These are phyloP conservation scores for Metschnikowia bowlesiae DNA, from an alignment of 805 yeast species.

Conservation along the genomic window DNA sequence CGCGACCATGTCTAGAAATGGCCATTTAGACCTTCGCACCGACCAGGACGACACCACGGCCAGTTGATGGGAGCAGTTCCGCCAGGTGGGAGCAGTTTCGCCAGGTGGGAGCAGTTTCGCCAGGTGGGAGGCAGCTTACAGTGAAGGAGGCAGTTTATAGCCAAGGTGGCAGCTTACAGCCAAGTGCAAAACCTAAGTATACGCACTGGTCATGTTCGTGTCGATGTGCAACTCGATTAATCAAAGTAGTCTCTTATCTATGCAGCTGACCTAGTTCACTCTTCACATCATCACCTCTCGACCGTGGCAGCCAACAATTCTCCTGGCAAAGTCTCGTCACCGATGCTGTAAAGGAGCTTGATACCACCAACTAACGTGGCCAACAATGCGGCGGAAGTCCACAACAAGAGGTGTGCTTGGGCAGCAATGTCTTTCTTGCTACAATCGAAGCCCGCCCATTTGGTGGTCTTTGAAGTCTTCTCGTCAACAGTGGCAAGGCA, in stretches of 20 bases:
- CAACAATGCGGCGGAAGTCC: conserved; percentile 53
- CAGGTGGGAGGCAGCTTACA: no score
- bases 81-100: no score
- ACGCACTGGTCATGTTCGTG: no score
- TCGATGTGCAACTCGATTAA: no score
- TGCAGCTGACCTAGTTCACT: neutral
- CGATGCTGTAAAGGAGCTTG: conserved; percentile 49
- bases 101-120: no score
- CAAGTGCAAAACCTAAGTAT: no score
- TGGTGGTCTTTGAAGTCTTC: conserved; percentile 42
- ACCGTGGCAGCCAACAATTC: conserved; percentile 57
- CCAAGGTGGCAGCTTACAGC: no score
- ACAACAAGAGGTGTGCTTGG: conserved; percentile 63
- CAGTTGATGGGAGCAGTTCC: no score
- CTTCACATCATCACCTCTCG: conserved; percentile 3
- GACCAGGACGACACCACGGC: no score
- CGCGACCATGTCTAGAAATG: no score
- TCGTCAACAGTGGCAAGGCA: conserved; percentile 44
- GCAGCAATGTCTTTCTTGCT: conserved; percentile 63
- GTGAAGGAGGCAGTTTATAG: no score
- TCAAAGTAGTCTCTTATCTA: neutral
- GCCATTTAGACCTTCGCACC: no score
- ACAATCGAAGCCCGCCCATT: conserved; percentile 59
- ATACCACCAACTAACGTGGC: conserved; percentile 48
- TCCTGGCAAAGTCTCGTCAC: conserved; percentile 63